Evolutionary conservation across 1,139 yeast genomes (phyloP).

Genomic region (Pichia sp.): DNA sequence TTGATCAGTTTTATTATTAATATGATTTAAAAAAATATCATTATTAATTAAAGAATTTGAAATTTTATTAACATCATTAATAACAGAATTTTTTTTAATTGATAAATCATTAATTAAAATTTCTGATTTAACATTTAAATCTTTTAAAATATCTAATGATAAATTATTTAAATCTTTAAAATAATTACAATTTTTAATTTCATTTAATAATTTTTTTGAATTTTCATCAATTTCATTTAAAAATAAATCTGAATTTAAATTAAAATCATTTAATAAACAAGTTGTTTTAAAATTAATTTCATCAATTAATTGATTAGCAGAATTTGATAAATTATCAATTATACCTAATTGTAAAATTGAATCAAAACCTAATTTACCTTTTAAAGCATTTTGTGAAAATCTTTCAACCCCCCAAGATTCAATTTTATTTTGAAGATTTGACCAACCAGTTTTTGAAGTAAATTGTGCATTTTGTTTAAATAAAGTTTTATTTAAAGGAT

Average conservation of each 20-base stretch:
- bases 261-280: slow-evolving; percentile 17
- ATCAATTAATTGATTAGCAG: slow-evolving; percentile 24
- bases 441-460: slow-evolving; percentile 72
- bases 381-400: slow-evolving; percentile 78
- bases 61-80: slow-evolving; percentile 18
- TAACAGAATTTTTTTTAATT: slow-evolving; percentile 8
- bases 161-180: slow-evolving; percentile 34
- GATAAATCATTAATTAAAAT: slow-evolving; percentile 19
- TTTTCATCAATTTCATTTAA: slow-evolving; percentile 34
- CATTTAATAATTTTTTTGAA: slow-evolving; percentile 15
- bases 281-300: slow-evolving; percentile 35
- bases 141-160: slow-evolving; percentile 17
- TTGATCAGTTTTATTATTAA: slow-evolving; percentile 31
- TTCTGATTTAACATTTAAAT: slow-evolving; percentile 16
- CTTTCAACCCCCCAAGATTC: slow-evolving; percentile 92
- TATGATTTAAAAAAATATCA: slow-evolving; percentile 9
- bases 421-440: slow-evolving; percentile 66
- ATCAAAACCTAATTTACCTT: slow-evolving; percentile 83
- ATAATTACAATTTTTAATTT: slow-evolving; percentile 18
- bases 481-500: slow-evolving; percentile 46
- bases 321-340: slow-evolving; percentile 17
- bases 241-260: slow-evolving; percentile 16
- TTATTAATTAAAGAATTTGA: slow-evolving; percentile 3
- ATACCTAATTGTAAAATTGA: slow-evolving; percentile 44
- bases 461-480: slow-evolving; percentile 84